phyloP scores from a whole-genome alignment of 495 filamentous ascomycete species.

The Viridothelium virens region DNA sequence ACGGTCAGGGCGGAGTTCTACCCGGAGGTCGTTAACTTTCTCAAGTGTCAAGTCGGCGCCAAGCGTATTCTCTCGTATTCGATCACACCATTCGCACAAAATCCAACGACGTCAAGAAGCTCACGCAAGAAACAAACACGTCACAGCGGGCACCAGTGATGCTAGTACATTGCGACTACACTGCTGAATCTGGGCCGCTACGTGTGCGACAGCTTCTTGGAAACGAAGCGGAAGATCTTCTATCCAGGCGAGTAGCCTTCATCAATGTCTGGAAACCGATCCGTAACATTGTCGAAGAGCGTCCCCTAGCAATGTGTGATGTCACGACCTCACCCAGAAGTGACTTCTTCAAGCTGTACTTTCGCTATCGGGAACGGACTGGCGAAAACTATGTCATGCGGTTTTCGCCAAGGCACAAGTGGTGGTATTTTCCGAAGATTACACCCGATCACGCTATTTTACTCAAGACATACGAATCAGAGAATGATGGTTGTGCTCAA shows the following conservation, averaged over 20 bases:
- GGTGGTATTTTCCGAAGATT: slow-evolving; percentile 35
- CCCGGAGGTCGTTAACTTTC: slow-evolving; percentile 31
- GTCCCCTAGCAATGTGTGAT: slow-evolving; percentile 34
- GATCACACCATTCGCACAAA: slow-evolving; percentile 36
- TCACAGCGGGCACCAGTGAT: slow-evolving; percentile 33
- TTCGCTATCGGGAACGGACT: slow-evolving; percentile 31
- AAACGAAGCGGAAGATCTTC: slow-evolving; percentile 27
- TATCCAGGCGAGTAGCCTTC: slow-evolving; percentile 30
- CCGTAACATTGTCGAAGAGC: slow-evolving; percentile 26
- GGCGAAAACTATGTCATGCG: slow-evolving; percentile 37
- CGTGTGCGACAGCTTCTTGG: slow-evolving; percentile 32
- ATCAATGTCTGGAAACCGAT: slow-evolving; percentile 36
- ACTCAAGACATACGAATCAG: slow-evolving; percentile 32
- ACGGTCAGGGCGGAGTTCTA: slow-evolving; percentile 26
- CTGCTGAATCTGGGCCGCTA: slow-evolving; percentile 28
- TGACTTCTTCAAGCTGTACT: slow-evolving; percentile 34
- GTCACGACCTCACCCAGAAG: slow-evolving; percentile 21
- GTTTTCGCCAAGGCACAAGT: slow-evolving; percentile 25
- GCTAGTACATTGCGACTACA: slow-evolving; percentile 36
- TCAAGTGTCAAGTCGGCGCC: slow-evolving; percentile 29
- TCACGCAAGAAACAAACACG: slow-evolving; percentile 32
- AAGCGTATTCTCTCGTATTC: slow-evolving; percentile 31
- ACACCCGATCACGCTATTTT: slow-evolving; percentile 27
- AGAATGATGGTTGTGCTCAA: slow-evolving; percentile 20
- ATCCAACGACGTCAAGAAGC: slow-evolving; percentile 25